These are phyloP conservation scores for Prinsepia uniflora DNA, from an alignment of 306 rosid genomes.

Conservation along the genomic window DNA sequence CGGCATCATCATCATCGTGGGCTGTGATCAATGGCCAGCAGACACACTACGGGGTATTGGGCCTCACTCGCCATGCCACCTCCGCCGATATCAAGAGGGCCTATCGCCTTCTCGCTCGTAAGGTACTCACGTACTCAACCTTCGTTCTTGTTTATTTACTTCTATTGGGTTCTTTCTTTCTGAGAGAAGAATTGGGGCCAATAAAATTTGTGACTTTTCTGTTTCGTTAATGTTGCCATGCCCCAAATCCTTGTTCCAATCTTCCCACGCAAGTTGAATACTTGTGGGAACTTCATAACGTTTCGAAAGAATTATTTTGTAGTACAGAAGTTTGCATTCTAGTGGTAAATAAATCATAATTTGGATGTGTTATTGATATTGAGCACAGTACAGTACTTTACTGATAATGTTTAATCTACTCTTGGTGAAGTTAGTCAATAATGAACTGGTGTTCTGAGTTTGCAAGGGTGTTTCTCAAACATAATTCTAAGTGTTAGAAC, in stretches of 20 bases:
- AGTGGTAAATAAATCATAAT: not conserved
- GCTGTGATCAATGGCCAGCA: conserved; percentile 36
- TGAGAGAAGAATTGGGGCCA: not conserved
- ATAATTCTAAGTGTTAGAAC: not conserved
- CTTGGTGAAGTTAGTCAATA: not conserved
- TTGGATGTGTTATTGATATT: not conserved
- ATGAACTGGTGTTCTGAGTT: not conserved
- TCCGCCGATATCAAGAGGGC: conserved; percentile 70
- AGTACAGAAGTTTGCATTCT: not conserved
- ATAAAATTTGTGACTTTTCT: too few species aligned
- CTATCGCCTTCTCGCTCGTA: conserved; percentile 89
- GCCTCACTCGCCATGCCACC: conserved; percentile 54
- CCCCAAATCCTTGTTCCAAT: too few species aligned
- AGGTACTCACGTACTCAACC: conserved; percentile 34
- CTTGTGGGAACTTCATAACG: not conserved
- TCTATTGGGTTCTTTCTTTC: not conserved
- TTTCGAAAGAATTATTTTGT: not conserved
- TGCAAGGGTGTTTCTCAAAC: not conserved
- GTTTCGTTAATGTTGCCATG: too few species aligned
- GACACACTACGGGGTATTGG: conserved; percentile 64
- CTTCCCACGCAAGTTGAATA: too few species aligned
- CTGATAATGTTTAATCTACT: not conserved
- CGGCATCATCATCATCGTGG: conserved; percentile 9
- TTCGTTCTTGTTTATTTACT: not conserved
- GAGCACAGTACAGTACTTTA: not conserved